Conservation (phyloP, 2,329 filamentous ascomycete species). For the Cladosporium phlei region DNA sequence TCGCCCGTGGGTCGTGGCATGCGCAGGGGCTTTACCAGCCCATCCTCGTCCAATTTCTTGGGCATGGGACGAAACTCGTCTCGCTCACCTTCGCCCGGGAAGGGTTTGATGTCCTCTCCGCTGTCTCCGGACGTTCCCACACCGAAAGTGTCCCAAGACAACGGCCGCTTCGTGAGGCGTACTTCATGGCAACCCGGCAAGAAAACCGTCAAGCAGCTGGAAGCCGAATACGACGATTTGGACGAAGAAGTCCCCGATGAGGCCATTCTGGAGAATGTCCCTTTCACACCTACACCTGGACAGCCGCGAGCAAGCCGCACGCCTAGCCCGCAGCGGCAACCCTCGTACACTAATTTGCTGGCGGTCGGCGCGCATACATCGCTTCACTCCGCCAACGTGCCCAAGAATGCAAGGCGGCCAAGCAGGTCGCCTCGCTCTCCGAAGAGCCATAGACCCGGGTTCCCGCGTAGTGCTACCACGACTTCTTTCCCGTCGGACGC, state of each 20-base stretch:
- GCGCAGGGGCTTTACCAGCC: conserved; percentile 39
- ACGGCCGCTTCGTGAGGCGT: conserved; percentile 26
- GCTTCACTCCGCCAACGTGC: conserved; percentile 29
- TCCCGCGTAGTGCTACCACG: conserved; percentile 31
- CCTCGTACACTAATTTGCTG: conserved; percentile 28
- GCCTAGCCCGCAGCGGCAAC: conserved; percentile 31
- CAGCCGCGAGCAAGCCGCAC: conserved; percentile 35
- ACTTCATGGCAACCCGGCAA: conserved; percentile 63
- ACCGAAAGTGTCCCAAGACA: conserved; percentile 22
- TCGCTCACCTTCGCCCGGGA: conserved; percentile 31
- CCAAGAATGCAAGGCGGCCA: conserved; percentile 32
- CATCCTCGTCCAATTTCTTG: conserved; percentile 26
- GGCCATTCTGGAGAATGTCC: conserved; percentile 74
- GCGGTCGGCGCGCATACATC: conserved; percentile 9
- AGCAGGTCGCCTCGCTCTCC: conserved; percentile 28
- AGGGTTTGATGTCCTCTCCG: conserved; percentile 21
- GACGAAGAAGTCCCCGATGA: conserved; percentile 74
- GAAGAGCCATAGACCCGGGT: conserved; percentile 21
- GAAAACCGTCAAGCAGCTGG: conserved; percentile 66
- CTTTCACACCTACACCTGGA: conserved; percentile 59
- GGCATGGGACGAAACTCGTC: conserved; percentile 21
- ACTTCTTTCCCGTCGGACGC: conserved; percentile 24
- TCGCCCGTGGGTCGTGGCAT: conserved; percentile 31
- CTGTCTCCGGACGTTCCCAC: conserved; percentile 18
- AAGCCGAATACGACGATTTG: conserved; percentile 73